Conservation (phyloP, 106 monocot species). For the Chionographis japonica region DNA sequence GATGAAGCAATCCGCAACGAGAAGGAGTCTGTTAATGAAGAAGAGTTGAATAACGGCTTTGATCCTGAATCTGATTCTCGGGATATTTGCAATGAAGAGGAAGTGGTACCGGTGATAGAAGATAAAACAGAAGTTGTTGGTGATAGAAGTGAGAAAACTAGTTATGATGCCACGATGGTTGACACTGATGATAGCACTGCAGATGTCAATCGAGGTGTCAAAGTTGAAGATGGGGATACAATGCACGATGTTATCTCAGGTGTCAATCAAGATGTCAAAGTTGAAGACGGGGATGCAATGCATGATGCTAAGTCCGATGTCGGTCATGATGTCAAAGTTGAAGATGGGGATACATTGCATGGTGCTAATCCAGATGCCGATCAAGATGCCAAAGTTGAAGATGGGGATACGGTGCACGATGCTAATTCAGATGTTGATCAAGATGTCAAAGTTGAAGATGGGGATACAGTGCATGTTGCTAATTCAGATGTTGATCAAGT, state of each 20-base stretch:
- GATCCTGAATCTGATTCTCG: conserved; percentile 8
- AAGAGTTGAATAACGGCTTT: conserved; percentile 9
- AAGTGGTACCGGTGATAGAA: conserved; percentile 1
- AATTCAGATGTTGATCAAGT: not conserved
- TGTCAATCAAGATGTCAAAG: too few species aligned
- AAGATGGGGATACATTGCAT: too few species aligned
- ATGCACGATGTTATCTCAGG: too few species aligned
- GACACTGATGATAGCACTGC: not conserved
- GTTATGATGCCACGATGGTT: conserved; percentile 2
- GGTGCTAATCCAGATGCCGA: too few species aligned
- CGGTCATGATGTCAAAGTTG: too few species aligned
- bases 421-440: not conserved
- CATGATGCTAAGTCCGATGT: too few species aligned
- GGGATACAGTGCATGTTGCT: not conserved
- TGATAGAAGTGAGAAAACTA: conserved; percentile 14
- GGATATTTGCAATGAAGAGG: conserved; percentile 1
- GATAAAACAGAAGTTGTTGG: conserved; percentile 11
- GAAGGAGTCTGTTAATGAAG: conserved; percentile 5
- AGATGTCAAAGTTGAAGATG: conserved; percentile 5
- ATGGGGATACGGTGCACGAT: too few species aligned
- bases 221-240: too few species aligned
- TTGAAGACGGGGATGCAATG: too few species aligned
- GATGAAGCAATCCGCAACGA: conserved; percentile 46
- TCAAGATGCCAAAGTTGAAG: too few species aligned
- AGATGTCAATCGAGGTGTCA: conserved; percentile 1